Conservation (phyloP, 129 eudicot genomes). For the Gnaphalium uliginosum region DNA sequence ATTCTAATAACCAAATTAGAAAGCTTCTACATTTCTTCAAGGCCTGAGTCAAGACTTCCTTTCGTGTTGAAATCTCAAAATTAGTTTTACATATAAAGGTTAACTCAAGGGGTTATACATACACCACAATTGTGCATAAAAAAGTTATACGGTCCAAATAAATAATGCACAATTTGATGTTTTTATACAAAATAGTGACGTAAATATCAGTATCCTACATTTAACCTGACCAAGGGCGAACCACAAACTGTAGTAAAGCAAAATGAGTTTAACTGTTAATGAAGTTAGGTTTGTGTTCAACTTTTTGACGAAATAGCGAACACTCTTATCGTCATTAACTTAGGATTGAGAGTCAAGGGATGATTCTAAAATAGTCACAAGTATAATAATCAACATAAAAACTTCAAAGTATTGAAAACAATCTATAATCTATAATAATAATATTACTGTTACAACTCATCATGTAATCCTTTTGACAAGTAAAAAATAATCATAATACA, state of each 20-base stretch:
- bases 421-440: not conserved
- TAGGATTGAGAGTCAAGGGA: not conserved
- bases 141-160: too few relatives aligned
- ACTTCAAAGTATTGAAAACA: not conserved
- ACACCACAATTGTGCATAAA: too few relatives aligned
- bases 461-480: conserved; percentile 3
- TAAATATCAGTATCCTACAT: too few relatives aligned
- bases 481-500: conserved; percentile 12
- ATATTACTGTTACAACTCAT: conserved; percentile 17
- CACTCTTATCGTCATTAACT: not conserved
- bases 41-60: not conserved
- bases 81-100: not conserved
- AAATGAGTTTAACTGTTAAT: not conserved
- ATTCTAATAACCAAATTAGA: too few relatives aligned
- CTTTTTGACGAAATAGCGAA: not conserved
- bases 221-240: not conserved
- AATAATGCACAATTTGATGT: too few relatives aligned
- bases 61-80: not conserved
- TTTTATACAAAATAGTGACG: too few relatives aligned
- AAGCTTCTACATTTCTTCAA: too few relatives aligned
- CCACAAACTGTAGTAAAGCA: not conserved
- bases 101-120: too few relatives aligned
- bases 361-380: not conserved
- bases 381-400: not conserved
- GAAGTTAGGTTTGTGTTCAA: not conserved